Conservation (phyloP, 148 eudicot species). For the Nyssa sinensis region DNA sequence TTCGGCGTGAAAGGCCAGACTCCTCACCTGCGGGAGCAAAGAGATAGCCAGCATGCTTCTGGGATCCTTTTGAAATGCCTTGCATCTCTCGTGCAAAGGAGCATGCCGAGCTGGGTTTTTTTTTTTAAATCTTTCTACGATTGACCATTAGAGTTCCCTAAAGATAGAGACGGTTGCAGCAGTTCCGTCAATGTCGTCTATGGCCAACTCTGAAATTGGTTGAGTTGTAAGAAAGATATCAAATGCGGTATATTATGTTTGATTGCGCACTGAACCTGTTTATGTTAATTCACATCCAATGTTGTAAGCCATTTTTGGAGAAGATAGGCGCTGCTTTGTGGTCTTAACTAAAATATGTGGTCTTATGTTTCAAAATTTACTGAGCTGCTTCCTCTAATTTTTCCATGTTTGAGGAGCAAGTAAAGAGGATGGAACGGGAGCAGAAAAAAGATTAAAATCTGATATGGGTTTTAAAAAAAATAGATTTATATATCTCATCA, state of each 20-base stretch:
- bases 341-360: too few relatives aligned
- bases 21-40: constrained; percentile 19
- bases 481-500: too few relatives aligned
- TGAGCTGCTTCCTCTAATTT: too few relatives aligned
- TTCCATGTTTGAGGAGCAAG: too few relatives aligned
- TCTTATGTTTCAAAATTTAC: too few relatives aligned
- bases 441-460: too few relatives aligned
- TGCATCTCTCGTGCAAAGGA: neutral
- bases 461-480: too few relatives aligned
- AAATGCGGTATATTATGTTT: neutral
- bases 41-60: constrained; percentile 8
- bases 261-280: neutral
- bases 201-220: neutral
- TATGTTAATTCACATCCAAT: neutral
- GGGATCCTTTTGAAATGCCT: neutral
- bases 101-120: neutral
- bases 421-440: too few relatives aligned
- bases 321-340: neutral
- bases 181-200: neutral
- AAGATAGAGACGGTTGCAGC: neutral
- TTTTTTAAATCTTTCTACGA: neutral
- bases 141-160: neutral
- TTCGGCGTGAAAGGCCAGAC: constrained; percentile 46
- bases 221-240: neutral
- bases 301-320: neutral